Conservation (phyloP, 805 yeast genomes). For the Spathaspora hagerdaliae region DNA sequence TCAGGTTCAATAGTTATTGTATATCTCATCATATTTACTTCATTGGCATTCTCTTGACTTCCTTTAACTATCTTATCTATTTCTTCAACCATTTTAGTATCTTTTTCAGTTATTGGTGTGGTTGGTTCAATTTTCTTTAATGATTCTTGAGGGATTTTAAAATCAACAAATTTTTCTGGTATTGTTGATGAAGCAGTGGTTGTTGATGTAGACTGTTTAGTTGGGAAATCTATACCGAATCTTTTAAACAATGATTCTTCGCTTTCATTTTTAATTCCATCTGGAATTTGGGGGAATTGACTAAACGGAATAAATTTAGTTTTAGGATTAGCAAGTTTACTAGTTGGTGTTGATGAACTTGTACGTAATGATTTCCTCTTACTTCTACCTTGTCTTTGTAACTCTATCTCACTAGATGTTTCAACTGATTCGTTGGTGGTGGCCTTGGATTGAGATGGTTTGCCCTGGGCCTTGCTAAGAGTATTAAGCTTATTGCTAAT, state of each 20-base stretch:
- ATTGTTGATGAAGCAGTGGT: not conserved
- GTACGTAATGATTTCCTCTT: not conserved
- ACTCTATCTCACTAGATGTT: not conserved
- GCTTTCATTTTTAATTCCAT: not conserved
- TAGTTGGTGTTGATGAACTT: not conserved
- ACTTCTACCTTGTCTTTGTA: not conserved
- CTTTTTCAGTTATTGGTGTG: constrained; percentile 19
- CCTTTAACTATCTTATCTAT: constrained; percentile 16
- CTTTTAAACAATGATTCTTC: not conserved
- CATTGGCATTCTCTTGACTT: not conserved
- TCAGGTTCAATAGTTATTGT: not conserved
- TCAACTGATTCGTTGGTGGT: too few species aligned
- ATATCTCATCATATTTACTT: not conserved
- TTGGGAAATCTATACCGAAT: not conserved
- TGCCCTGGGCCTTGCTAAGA: not conserved
- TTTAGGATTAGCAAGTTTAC: not conserved
- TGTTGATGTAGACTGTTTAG: not conserved
- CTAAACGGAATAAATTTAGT: not conserved
- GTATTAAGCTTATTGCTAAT: not conserved
- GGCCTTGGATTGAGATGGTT: not conserved
- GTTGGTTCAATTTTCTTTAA: constrained; percentile 13
- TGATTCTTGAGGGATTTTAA: constrained; percentile 22
- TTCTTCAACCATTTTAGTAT: constrained; percentile 22
- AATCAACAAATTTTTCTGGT: constrained; percentile 13
- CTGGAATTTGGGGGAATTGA: not conserved